These are phyloP conservation scores for Zymoseptoria crescenta DNA, from an alignment of 2,329 filamentous ascomycete species.

Conservation along the genomic window DNA sequence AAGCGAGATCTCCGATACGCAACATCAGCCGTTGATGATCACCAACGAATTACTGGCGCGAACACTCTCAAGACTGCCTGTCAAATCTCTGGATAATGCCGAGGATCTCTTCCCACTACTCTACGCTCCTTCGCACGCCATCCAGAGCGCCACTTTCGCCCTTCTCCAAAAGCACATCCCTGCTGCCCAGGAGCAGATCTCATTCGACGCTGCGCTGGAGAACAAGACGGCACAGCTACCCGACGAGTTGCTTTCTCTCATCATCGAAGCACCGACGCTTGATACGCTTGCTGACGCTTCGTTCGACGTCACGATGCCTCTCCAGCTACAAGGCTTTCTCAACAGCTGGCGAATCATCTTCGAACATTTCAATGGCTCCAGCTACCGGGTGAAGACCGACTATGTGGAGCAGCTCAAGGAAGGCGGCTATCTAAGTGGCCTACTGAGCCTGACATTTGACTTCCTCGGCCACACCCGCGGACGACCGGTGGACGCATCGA, in stretches of 20 bases:
- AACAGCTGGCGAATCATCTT: conserved; percentile 86
- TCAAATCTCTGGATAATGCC: conserved; percentile 45
- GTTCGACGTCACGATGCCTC: conserved; percentile 59
- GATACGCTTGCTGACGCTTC: conserved; percentile 58
- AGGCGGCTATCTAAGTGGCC: conserved; percentile 56
- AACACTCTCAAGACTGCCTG: conserved; percentile 56
- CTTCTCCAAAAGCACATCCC: conserved; percentile 77
- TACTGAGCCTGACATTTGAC: conserved; percentile 76
- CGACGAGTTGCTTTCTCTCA: conserved; percentile 73
- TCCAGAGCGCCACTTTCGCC: conserved; percentile 74
- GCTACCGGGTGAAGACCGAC: conserved; percentile 72
- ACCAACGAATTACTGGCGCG: conserved; percentile 68
- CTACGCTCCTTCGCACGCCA: conserved; percentile 62
- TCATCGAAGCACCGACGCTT: conserved; percentile 68
- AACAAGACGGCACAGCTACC: conserved; percentile 68
- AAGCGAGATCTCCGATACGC: conserved; percentile 42
- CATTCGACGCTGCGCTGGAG: conserved; percentile 66
- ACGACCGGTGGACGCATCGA: conserved; percentile 61
- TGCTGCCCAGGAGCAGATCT: conserved; percentile 68
- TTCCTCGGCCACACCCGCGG: conserved; percentile 72
- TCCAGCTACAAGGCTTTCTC: conserved; percentile 67
- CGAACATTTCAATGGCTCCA: conserved; percentile 57
- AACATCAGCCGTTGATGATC: conserved; percentile 62
- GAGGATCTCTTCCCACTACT: conserved; percentile 68
- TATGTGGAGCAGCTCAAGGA: conserved; percentile 75